These are phyloP conservation scores for Phanerochaete carnosa DNA, from an alignment of 768 basidiomycete species.

Conservation along the genomic window DNA sequence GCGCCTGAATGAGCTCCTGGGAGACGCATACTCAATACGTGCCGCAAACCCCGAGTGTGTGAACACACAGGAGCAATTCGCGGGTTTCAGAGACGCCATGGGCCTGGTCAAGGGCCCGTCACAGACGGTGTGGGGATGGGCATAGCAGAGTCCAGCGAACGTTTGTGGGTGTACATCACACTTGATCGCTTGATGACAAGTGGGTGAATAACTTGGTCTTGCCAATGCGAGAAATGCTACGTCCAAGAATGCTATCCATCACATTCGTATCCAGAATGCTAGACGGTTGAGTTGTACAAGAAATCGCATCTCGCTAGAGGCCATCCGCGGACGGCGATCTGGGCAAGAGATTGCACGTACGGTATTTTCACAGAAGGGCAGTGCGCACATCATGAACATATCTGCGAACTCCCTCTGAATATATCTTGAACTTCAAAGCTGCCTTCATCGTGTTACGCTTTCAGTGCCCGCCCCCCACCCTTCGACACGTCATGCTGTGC, in stretches of 20 bases:
- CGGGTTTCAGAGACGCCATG: background rate
- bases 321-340: slow-evolving; percentile 66
- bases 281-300: too few species aligned
- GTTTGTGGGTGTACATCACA: too few species aligned
- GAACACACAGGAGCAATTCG: background rate
- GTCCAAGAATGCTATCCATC: too few species aligned
- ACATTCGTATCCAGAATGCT: too few species aligned
- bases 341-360: background rate
- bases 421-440: slow-evolving; percentile 61
- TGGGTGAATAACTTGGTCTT: too few species aligned
- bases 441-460: slow-evolving; percentile 38
- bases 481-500: slow-evolving; percentile 71
- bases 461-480: slow-evolving; percentile 34
- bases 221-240: too few species aligned
- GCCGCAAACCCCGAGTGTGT: slow-evolving; percentile 57
- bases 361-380: background rate
- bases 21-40: slow-evolving; percentile 53
- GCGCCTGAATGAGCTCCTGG: slow-evolving; percentile 47
- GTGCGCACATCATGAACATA: slow-evolving; percentile 52
- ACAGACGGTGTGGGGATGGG: too few species aligned
- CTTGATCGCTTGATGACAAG: too few species aligned
- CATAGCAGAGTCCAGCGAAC: too few species aligned
- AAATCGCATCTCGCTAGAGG: slow-evolving; percentile 56
- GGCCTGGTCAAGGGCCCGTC: too few species aligned
- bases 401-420: slow-evolving; percentile 69